Conservation (phyloP, 2,329 filamentous ascomycete species). For the Colletotrichum salicis region DNA sequence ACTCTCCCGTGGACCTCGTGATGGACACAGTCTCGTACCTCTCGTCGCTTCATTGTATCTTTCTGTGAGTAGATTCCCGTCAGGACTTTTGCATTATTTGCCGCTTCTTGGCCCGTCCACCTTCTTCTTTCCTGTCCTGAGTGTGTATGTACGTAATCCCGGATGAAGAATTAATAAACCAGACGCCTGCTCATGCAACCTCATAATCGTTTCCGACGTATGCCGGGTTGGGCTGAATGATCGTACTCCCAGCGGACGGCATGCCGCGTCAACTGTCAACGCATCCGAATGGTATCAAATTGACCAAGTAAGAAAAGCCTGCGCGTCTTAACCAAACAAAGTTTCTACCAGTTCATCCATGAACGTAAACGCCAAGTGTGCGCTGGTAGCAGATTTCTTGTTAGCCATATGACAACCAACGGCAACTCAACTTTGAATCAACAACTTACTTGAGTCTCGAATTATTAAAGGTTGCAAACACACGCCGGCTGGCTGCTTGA, state of each 20-base stretch:
- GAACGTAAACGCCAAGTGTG: constrained; percentile 76
- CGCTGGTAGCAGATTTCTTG: constrained; percentile 49
- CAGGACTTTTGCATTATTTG: background rate
- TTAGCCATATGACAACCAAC: constrained; percentile 27
- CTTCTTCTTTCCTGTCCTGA: background rate
- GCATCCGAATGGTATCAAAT: background rate
- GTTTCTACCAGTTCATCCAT: constrained; percentile 76
- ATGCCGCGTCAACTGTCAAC: background rate
- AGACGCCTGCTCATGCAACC: constrained; percentile 17
- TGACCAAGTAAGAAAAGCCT: background rate
- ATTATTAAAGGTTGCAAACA: constrained; percentile 94
- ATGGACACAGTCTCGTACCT: background rate
- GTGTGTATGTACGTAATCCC: background rate
- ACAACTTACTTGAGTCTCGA: constrained; percentile 81
- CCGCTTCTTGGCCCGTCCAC: background rate
- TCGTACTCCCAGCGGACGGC: background rate
- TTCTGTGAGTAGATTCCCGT: background rate
- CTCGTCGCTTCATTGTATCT: background rate
- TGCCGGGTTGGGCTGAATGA: background rate
- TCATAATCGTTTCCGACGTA: background rate
- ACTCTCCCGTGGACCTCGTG: background rate
- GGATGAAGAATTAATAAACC: constrained; percentile 2
- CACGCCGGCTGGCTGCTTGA: constrained; percentile 85
- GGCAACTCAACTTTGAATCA: constrained; percentile 35
- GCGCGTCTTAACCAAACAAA: constrained; percentile 62